Base-by-base conservation (phyloP, 257 asterid species). In the Phtheirospermum japonicum region DNA sequence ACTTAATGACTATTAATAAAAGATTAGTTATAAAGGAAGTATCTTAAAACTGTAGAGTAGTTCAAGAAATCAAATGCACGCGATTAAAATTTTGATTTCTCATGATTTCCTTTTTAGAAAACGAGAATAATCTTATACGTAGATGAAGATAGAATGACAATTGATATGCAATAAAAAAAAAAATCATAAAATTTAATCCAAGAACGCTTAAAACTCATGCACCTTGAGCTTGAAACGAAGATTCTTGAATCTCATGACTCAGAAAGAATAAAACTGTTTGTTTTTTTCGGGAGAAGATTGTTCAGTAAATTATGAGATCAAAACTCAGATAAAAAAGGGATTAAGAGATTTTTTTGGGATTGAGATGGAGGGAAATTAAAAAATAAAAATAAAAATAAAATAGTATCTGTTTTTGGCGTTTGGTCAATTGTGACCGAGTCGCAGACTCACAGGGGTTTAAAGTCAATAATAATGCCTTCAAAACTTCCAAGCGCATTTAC, bases 191-290 rank as follows among this genome's bases (percentile, higher is more conserved):
- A 4, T 32, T 43, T 5, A 46, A 14, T 46, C 17, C 26, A 16
- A 8, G 1, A 20, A 59, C 12, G 11, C 7, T 7, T 19, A 26
- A 52, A 60, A 63, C 7, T 33, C 30, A 13, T 63, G 68, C 4
- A 76, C 90, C 90, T 83, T 80, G 75, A 73, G 63, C 74, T 70
- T 80, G 20, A 76, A 80, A 64, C 53, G 80, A 67, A 80, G 68
- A 66, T 74, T 64, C 76, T 72, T 80, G 66, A 83, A 67, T 1
- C 77, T 76, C 90, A 80, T 75, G 60, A 9, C 70, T 31, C 51
- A 65, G 54, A 19, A 56, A n/a, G 32, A 26, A 26, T 36, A 5
- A 14, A 12, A 56, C n/a, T n/a, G n/a, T n/a, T 6, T 12, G 6
- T 17, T 34, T 23, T 23, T 5, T 33, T 33, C 7, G 0, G 0